Evolutionary conservation across 2,329 filamentous ascomycete species (phyloP), one percentile per base, ranked within the genome.

Genomic region (Sphaceloma murrayae): DNA sequence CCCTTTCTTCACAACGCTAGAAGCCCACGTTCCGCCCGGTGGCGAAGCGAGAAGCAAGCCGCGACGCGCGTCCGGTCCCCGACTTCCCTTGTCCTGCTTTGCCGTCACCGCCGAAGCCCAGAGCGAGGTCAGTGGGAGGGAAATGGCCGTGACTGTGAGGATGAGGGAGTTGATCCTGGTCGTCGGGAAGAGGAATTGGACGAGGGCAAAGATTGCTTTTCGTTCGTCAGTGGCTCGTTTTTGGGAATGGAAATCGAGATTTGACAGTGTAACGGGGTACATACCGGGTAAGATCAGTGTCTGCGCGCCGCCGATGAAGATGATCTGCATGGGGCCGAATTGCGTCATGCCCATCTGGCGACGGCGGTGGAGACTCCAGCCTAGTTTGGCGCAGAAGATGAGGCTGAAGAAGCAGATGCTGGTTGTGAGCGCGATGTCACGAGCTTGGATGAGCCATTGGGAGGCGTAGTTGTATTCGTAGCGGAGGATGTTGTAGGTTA

Each of bases 281-380:
- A 61, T 65, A 79, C 78, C 72, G 56, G 79, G 79, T 49, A 82
- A 65, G 24, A 78, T 55, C 67, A 83, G 68, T 1, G 78, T 81
- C 60, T 81, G 78, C 49, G 74, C 77, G 36, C 76, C 74, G 71
- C 81, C 80, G 53, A 81, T 71, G 57, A 79, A 79, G 49, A 82
- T 74, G 46, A 79, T 71, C 52, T 79, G 75, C 68, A 82, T 76
- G 1, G 76, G 74, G 7, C 76, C 75, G 54, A 79, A 80, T 45
- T 75, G 70, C 45, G 64, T 68, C 54, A 80, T 65, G 1, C 76
- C 75, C 48, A 82, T 62, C 52, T 64, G 66, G 45, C 65, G 69
- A 16, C 79, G 71, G 50, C 73, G 65, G 6, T 65, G 57, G 24
- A 82, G 70, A 5, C 76, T 75, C 49, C 69, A 64, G 5, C 70